Base-by-base conservation (phyloP, 2,329 filamentous ascomycete genomes). In the Colletotrichum melonis region DNA sequence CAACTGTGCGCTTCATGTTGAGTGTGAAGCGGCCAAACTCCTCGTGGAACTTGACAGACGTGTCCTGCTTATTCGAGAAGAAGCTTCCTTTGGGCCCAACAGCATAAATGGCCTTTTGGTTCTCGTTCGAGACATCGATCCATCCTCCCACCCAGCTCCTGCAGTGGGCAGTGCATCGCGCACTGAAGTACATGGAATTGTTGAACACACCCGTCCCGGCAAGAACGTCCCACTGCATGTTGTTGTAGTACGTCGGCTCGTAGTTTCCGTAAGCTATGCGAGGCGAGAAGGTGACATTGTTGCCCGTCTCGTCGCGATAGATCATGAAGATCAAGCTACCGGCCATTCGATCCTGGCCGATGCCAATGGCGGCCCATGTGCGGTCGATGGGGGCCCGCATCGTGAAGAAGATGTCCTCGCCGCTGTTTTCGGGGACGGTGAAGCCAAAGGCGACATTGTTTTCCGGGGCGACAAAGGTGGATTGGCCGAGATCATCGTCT, bases 271-370 rank as follows among this genome's bases (percentile, higher is more conserved):
- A 81, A 46, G 85, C 82, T 38, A 88, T 78, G 63, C 90, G 88
- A 2, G 89, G 88, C 30, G 88, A 90, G 69, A 92, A 83, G 30
- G 88, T 91, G 69, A 90, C 84, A 75, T 88, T 88, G 65, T 84
- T 79, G 66, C 83, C 84, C 6, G 81, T 81, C 5, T 80, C 78
- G 69, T 86, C 86, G 58, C 83, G 80, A 81, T 92, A 91, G n/a
- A 87, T 80, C 77, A 91, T 84, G 57, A 91, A 84, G 70, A 89
- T 87, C 28, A 91, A 82, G 8, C 88, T 82, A 63, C 87, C 84
- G 3, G 82, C 80, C 86, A 90, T 90, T 76, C 86, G 84, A 59
- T 84, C 76, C 69, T 82, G 84, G 58, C 89, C 90, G 49, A 90
- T 84, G 46, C 90, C 90, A 55, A 91, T 79, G 70, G 86, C 88